Conservation (phyloP, 345 rosid species). For the Garcia nutans region DNA sequence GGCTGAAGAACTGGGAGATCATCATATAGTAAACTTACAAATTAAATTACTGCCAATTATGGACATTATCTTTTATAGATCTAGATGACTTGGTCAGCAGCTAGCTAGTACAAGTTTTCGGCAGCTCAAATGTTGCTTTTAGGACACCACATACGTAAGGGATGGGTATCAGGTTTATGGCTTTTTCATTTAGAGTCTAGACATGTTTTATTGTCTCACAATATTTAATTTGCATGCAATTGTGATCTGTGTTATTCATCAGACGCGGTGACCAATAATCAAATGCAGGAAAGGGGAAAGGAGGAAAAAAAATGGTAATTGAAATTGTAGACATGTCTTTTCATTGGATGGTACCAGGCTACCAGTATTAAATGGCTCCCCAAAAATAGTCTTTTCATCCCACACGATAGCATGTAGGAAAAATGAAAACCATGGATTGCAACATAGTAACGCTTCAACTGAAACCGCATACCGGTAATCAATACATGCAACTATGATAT, state of each 20-base stretch:
- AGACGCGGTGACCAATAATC: background rate
- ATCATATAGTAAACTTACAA: background rate
- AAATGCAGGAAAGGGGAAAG: background rate
- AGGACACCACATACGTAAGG: background rate
- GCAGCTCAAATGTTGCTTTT: background rate
- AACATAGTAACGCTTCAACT: conserved; percentile 15
- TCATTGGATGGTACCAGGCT: background rate
- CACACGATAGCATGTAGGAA: background rate
- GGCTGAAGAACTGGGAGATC: conserved; percentile 5
- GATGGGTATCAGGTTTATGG: background rate
- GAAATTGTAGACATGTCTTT: background rate
- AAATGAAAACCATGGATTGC: background rate
- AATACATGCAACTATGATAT: conserved; percentile 35
- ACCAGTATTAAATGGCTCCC: conserved; percentile 3
- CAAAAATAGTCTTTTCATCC: background rate
- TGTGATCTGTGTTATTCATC: background rate
- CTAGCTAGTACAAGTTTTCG: background rate
- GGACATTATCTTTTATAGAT: background rate
- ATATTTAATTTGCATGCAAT: background rate
- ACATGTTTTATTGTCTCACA: background rate
- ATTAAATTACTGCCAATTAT: background rate
- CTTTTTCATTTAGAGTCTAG: background rate
- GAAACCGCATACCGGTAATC: conserved; percentile 34
- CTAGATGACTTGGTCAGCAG: background rate
- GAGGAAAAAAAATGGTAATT: background rate